Conservation (phyloP, 75 land plant genomes). For the Pseudotsuga menziesii region DNA sequence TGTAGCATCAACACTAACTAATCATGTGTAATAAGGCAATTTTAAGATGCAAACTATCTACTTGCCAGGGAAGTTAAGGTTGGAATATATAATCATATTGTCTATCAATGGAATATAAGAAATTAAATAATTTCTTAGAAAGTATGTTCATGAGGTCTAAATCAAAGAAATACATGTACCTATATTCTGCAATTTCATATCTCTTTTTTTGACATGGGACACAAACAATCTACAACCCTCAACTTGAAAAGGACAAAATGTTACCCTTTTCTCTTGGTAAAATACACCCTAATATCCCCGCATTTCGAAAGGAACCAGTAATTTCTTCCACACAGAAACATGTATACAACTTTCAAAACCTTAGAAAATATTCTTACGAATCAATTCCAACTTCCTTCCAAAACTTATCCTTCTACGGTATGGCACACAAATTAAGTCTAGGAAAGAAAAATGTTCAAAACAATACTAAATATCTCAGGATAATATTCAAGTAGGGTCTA, state of each 20-base stretch:
- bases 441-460: not conserved
- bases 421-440: not conserved
- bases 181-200: not conserved
- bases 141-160: too few relatives aligned
- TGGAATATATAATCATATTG: too few relatives aligned
- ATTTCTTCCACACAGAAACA: constrained; percentile 45
- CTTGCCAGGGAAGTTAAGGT: too few relatives aligned
- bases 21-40: not conserved
- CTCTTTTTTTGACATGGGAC: not conserved
- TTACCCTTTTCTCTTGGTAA: constrained; percentile 77
- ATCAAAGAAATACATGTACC: too few relatives aligned
- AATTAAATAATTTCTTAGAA: too few relatives aligned
- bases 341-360: not conserved
- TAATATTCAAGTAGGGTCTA: not conserved
- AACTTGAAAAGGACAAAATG: not conserved
- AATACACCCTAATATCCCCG: constrained; percentile 83
- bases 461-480: not conserved
- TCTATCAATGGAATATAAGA: too few relatives aligned
- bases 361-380: not conserved
- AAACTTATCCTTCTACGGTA: not conserved
- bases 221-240: not conserved
- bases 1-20: not conserved
- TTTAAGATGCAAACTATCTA: not conserved
- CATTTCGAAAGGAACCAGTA: constrained; percentile 87
- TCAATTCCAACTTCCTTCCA: not conserved